These are phyloP conservation scores for Aspergillus viridinutans DNA, from an alignment of 2,329 filamentous ascomycete genomes.

Conservation along the genomic window DNA sequence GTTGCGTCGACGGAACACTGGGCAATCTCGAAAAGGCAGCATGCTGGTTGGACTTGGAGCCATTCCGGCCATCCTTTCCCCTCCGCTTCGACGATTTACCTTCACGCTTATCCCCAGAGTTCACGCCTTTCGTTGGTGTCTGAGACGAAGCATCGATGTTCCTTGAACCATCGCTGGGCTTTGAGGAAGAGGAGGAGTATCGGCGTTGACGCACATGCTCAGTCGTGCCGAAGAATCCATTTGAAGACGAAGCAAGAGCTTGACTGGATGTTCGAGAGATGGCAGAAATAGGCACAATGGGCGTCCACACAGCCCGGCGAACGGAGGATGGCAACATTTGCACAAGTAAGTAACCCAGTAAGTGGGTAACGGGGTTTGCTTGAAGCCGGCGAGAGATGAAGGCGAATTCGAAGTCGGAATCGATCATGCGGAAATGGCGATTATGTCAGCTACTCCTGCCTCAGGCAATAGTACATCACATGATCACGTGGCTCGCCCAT, in stretches of 20 bases:
- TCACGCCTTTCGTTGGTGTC: conserved; percentile 37
- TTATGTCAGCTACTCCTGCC: conserved; percentile 23
- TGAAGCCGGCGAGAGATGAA: conserved; percentile 21
- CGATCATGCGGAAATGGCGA: conserved; percentile 29
- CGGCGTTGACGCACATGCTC: conserved; percentile 42
- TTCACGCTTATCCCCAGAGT: conserved; percentile 33
- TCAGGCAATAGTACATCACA: conserved; percentile 7
- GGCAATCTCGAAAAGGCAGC: conserved; percentile 42
- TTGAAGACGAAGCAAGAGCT: conserved; percentile 28
- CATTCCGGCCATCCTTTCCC: conserved; percentile 33
- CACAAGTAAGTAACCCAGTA: conserved; percentile 20
- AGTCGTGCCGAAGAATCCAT: conserved; percentile 28
- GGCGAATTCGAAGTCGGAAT: conserved; percentile 35
- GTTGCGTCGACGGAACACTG: conserved; percentile 47
- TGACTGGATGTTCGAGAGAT: conserved; percentile 28
- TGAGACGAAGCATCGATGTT: conserved; percentile 38
- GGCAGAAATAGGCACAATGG: conserved; percentile 29
- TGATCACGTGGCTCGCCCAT: neutral
- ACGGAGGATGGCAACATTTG: conserved; percentile 45
- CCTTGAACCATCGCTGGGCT: conserved; percentile 45
- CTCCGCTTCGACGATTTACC: conserved; percentile 33
- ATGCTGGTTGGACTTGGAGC: conserved; percentile 35
- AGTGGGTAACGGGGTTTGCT: conserved; percentile 21
- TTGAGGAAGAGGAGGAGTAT: conserved; percentile 47
- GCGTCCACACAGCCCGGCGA: conserved; percentile 42